Evolutionary conservation across 176 grass and related monocot genomes (phyloP).

Genomic region (maize (Zea mays)): Zm-B73-REFERENCE-NAM-5.0 NC_050097.1:12503501-12504000

Average conservation of each 20-base stretch:
- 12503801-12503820: background rate
- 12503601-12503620: background rate
- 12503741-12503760: background rate
- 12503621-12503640: constrained; percentile 6
- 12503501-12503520: constrained; percentile 10
- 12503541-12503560: too few species aligned
- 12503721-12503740: constrained; percentile 7
- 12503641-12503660: constrained; percentile 1
- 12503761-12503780: background rate
- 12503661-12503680: constrained; percentile 15
- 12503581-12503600: background rate
- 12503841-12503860: background rate
- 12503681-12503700: background rate
- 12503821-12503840: background rate
- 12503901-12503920: background rate
- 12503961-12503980: background rate
- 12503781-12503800: too few species aligned
- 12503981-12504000: background rate
- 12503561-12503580: background rate
- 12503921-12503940: background rate
- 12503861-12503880: constrained; percentile 8
- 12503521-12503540: background rate
- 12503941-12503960: constrained; percentile 1
- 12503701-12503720: constrained; percentile 14
- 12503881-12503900: background rate